A percentile compares a stretch with the other conserved stretches of the same genome.
Conservation (phyloP, 148 eudicot species). For the Oxyria digyna region DNA sequence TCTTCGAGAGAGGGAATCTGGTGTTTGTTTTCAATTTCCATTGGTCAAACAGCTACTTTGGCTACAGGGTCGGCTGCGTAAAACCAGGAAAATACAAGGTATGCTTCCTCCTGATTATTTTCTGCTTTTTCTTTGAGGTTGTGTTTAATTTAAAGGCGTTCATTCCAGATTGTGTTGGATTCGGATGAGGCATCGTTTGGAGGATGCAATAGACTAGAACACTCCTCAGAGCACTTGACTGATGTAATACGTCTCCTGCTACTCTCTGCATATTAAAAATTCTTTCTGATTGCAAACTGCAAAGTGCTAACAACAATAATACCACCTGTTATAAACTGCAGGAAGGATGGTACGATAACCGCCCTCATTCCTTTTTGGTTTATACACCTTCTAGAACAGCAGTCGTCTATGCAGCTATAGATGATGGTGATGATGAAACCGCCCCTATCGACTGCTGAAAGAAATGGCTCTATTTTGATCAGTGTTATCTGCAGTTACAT, state of each 20-base stretch:
- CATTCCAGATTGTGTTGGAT: conserved; percentile 67
- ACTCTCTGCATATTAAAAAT: neutral
- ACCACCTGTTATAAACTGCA: conserved; percentile 16
- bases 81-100: conserved; percentile 95
- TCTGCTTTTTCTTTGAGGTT: no score
- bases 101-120: neutral
- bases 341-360: conserved; percentile 60
- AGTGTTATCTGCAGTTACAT: neutral
- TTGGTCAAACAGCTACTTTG: conserved; percentile 82
- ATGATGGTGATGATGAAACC: conserved; percentile 24
- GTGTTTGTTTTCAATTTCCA: conserved; percentile 93
- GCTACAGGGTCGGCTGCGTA: conserved; percentile 73
- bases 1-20: conserved; percentile 81
- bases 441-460: neutral
- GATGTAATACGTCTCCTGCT: conserved; percentile 28
- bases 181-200: conserved; percentile 74
- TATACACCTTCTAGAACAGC: conserved; percentile 83
- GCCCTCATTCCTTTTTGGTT: conserved; percentile 66
- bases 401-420: conserved; percentile 58
- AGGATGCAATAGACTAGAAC: conserved; percentile 68
- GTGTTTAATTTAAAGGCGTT: conserved; percentile 1
- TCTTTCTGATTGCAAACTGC: neutral
- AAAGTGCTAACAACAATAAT: neutral
- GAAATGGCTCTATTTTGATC: neutral
- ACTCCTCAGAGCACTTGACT: conserved; percentile 60